Evolutionary conservation across 768 basidiomycete genomes (phyloP).

Genomic region (Kwoniella dendrophila): DNA sequence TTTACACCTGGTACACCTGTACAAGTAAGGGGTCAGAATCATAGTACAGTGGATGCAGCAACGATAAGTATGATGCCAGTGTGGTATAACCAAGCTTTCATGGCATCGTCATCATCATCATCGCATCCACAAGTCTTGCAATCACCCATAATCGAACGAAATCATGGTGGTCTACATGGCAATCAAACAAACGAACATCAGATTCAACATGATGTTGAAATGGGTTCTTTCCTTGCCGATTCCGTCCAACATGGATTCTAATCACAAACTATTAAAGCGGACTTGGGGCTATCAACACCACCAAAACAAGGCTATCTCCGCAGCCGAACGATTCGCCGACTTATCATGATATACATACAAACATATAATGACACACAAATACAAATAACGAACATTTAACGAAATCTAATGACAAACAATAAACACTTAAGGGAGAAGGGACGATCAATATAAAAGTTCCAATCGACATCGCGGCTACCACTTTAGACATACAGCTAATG

Average conservation of each 20-base stretch:
- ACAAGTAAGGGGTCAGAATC: conserved; percentile 23
- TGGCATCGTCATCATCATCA: conserved; percentile 2
- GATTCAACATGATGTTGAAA: background rate
- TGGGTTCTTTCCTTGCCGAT: background rate
- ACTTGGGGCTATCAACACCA: too few relatives aligned
- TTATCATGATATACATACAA: too few relatives aligned
- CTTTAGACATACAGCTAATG: too few relatives aligned
- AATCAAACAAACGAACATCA: background rate
- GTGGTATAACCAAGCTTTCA: conserved; percentile 22
- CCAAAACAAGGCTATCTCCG: too few relatives aligned
- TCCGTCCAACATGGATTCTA: background rate
- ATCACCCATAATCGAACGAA: conserved; percentile 1
- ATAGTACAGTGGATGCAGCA: background rate
- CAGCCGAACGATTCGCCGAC: too few relatives aligned
- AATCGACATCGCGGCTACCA: too few relatives aligned
- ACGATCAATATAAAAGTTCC: too few relatives aligned
- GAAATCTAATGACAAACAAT: too few relatives aligned
- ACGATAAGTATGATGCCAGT: conserved; percentile 4
- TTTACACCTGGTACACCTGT: conserved; percentile 21
- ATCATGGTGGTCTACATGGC: background rate
- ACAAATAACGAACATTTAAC: too few relatives aligned
- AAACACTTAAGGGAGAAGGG: too few relatives aligned
- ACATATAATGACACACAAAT: too few relatives aligned
- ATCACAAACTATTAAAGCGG: too few relatives aligned
- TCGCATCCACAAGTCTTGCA: background rate